Evolutionary conservation across 305 asterid genomes (phyloP).

Genomic region (Nicotiana rustica): DNA sequence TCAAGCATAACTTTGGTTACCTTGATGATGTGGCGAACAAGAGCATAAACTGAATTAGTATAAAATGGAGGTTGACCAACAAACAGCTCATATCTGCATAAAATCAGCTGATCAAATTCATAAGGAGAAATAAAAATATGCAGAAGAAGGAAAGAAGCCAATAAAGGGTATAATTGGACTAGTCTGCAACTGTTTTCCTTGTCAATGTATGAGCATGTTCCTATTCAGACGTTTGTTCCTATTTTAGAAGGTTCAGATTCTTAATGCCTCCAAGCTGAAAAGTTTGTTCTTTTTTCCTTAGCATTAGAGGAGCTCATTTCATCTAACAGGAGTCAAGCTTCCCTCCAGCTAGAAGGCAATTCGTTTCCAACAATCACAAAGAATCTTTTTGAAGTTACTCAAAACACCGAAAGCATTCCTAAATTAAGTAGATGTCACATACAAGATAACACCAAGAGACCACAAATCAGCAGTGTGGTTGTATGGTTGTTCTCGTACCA

Average conservation of each 20-base stretch:
- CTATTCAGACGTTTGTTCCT: background rate
- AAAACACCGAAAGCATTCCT: constrained; percentile 19
- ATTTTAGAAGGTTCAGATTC: background rate
- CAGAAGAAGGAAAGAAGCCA: background rate
- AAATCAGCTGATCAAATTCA: constrained; percentile 35
- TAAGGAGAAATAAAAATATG: constrained; percentile 32
- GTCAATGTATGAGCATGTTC: background rate
- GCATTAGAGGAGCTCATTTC: constrained; percentile 3
- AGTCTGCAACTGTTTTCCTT: background rate
- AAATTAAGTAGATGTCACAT: constrained; percentile 46
- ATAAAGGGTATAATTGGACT: background rate
- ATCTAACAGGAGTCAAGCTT: background rate
- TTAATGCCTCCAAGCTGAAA: constrained; percentile 20
- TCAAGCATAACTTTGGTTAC: constrained; percentile 48
- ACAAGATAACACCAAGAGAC: constrained; percentile 99
- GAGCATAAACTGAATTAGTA: constrained; percentile 98
- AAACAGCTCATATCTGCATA: constrained; percentile 83
- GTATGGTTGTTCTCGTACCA: constrained; percentile 99
- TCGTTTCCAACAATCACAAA: constrained; percentile 17
- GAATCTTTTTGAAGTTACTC: constrained; percentile 4
- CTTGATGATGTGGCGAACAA: constrained; percentile 96
- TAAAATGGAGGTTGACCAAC: constrained; percentile 99
- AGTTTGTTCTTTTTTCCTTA: background rate
- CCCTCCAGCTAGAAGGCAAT: background rate
- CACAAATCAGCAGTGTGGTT: constrained; percentile 99